Conservation (phyloP, 495 filamentous ascomycete species). For the Acidiella bohemica region DNA sequence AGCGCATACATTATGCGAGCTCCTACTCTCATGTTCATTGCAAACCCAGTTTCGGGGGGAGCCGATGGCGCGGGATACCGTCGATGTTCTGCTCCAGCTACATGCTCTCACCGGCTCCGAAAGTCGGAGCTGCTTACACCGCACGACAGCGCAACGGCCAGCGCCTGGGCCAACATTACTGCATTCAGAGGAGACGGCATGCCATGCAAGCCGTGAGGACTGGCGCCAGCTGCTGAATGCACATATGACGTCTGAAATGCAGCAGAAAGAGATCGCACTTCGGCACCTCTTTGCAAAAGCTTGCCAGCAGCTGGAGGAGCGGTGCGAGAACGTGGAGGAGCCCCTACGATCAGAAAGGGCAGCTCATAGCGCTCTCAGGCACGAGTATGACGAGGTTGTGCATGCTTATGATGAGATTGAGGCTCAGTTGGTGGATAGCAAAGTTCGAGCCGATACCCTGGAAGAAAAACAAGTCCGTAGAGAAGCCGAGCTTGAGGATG, state of each 20-base stretch:
- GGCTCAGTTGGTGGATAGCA: neutral
- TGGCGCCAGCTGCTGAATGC: constrained; percentile 22
- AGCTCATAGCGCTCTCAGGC: neutral
- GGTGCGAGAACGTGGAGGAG: constrained; percentile 39
- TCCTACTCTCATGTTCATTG: too few species aligned
- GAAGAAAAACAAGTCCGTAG: neutral
- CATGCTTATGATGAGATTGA: neutral
- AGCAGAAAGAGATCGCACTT: neutral
- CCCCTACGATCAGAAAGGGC: constrained; percentile 31
- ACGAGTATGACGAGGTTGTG: neutral
- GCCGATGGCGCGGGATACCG: too few species aligned
- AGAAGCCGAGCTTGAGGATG: neutral
- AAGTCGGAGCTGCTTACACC: too few species aligned
- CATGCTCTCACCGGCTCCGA: too few species aligned
- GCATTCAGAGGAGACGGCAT: too few species aligned
- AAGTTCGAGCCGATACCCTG: neutral
- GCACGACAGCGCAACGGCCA: too few species aligned
- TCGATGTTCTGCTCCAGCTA: too few species aligned
- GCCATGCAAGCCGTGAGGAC: too few species aligned
- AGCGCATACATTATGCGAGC: too few species aligned
- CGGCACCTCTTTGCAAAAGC: constrained; percentile 37
- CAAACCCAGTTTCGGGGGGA: too few species aligned
- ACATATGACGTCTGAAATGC: constrained; percentile 23
- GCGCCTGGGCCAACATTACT: too few species aligned
- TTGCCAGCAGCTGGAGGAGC: constrained; percentile 42